A percentile compares a stretch with the other conserved stretches of the same genome.
Conservation (phyloP, 768 basidiomycete species). For the Atractiella rhizophila region DNA sequence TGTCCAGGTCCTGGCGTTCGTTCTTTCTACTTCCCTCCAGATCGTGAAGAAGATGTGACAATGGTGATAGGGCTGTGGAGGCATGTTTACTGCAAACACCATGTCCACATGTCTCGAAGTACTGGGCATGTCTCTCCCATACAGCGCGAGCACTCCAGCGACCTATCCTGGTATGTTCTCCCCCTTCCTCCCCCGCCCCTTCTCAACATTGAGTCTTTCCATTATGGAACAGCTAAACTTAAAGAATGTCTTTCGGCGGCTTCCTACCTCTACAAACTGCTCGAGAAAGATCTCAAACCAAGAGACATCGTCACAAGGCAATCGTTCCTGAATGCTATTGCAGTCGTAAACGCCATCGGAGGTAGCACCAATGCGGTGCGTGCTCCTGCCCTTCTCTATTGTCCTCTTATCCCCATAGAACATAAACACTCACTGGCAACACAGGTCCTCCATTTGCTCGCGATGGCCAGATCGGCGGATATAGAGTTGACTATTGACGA, state of each 20-base stretch:
- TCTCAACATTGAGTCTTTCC: not conserved
- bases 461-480: constrained; percentile 50
- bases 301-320: constrained; percentile 39
- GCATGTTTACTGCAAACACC: constrained; percentile 20
- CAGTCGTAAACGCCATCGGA: constrained; percentile 50
- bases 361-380: constrained; percentile 77
- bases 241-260: no score
- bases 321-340: constrained; percentile 61
- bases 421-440: not conserved
- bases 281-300: constrained; percentile 20
- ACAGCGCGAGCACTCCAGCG: constrained; percentile 19
- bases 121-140: constrained; percentile 21
- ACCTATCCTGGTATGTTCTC: constrained; percentile 17
- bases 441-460: constrained; percentile 13
- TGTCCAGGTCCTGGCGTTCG: constrained; percentile 6
- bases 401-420: no score
- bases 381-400: no score
- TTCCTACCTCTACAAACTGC: constrained; percentile 19
- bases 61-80: constrained; percentile 21
- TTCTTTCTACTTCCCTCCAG: no score
- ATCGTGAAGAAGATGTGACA: no score
- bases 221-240: constrained; percentile 10
- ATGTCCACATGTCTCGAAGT: constrained; percentile 22
- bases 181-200: not conserved
- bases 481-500: constrained; percentile 53